A percentile compares a stretch with the other conserved stretches of the same genome.
These are phyloP conservation scores for Piper betle DNA, from an alignment of 164 flowering plant species.

Conservation along the genomic window DNA sequence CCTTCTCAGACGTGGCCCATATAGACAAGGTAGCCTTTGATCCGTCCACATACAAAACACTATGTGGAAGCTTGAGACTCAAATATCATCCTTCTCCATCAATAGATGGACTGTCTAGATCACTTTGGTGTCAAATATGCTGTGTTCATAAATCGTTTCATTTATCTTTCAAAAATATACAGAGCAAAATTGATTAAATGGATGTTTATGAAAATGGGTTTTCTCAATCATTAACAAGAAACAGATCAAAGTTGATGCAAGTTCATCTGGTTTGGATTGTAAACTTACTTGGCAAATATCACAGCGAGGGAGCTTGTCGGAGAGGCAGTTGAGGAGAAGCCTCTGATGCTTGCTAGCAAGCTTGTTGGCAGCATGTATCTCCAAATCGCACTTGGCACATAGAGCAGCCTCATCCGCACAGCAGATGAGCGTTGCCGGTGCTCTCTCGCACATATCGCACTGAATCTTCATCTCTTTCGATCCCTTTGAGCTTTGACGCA, in stretches of 20 bases:
- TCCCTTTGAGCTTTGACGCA: not conserved
- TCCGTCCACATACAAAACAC: not conserved
- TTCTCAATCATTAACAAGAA: not conserved
- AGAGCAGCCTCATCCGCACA: constrained; percentile 98
- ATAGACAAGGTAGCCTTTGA: not conserved
- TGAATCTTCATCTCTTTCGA: constrained; percentile 64
- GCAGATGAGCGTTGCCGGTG: constrained; percentile 85
- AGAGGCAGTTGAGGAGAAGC: constrained; percentile 63
- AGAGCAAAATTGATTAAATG: not conserved
- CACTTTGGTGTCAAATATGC: not conserved
- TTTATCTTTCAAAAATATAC: too few relatives aligned
- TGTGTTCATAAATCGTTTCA: not conserved
- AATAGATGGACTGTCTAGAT: not conserved
- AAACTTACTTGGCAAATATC: constrained; percentile 76
- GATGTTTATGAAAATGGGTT: not conserved
- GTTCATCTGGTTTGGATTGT: not conserved
- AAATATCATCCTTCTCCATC: not conserved
- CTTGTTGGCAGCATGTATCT: constrained; percentile 92
- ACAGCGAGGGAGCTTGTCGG: constrained; percentile 75
- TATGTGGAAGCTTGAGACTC: not conserved
- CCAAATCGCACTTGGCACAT: constrained; percentile 73
- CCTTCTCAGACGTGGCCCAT: not conserved
- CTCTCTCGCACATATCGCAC: constrained; percentile 96
- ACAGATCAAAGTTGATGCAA: not conserved
- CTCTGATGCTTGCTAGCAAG: constrained; percentile 98